Conservation (phyloP, 2,329 filamentous ascomycete genomes). For the Onygenales sp. region DNA sequence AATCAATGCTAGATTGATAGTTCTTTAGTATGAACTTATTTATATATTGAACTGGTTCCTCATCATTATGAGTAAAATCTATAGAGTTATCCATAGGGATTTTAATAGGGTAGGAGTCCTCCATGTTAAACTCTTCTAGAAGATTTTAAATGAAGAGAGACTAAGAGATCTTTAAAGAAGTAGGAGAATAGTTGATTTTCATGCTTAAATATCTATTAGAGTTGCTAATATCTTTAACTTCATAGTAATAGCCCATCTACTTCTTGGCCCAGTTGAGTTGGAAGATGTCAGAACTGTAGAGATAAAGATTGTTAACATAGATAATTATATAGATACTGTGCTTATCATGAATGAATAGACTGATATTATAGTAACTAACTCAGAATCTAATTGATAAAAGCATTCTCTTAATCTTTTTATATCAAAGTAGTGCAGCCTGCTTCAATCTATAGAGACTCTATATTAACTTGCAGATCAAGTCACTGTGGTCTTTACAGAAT, state of each 20-base stretch:
- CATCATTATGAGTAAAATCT: background rate
- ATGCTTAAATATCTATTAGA: too few species aligned
- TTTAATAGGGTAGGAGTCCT: background rate
- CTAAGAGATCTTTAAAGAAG: background rate
- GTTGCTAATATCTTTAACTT: rapidly evolving
- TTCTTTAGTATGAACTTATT: background rate
- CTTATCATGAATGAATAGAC: rapidly evolving
- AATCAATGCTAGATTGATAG: too few species aligned
- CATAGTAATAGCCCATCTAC: too few species aligned
- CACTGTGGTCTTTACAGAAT: background rate
- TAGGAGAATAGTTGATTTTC: too few species aligned
- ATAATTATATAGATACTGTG: too few species aligned
- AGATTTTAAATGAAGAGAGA: background rate
- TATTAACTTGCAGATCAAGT: background rate
- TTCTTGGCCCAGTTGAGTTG: too few species aligned
- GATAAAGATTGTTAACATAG: too few species aligned
- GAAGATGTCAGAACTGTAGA: too few species aligned
- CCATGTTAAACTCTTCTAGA: background rate
- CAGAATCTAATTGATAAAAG: rapidly evolving
- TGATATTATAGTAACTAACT: rapidly evolving
- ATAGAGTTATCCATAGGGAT: background rate
- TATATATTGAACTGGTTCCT: background rate
- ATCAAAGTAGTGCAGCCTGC: background rate
- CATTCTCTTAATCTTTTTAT: background rate
- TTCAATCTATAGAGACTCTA: background rate